phyloP scores from a whole-genome alignment of 2,329 filamentous ascomycete species.

The Fusarium duplospermum region DNA sequence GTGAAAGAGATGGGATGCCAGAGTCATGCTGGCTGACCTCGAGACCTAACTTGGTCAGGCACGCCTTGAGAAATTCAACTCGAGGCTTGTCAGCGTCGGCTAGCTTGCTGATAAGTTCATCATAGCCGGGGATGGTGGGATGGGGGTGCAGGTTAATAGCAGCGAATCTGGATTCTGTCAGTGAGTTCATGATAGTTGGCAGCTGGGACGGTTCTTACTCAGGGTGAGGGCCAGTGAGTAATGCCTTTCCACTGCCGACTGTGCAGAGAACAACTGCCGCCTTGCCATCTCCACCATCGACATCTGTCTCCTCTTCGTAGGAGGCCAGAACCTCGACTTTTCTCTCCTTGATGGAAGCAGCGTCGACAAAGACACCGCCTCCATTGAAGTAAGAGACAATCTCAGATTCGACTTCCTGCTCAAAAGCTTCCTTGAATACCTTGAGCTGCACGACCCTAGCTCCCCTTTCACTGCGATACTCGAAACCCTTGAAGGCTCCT shows the following conservation, averaged over 20 bases:
- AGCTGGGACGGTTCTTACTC: slow-evolving; percentile 67
- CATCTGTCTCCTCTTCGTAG: slow-evolving; percentile 79
- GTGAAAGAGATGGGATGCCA: slow-evolving; percentile 82
- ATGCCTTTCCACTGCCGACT: slow-evolving; percentile 80
- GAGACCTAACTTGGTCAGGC: slow-evolving; percentile 84
- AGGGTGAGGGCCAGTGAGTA: slow-evolving; percentile 91
- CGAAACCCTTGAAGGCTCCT: slow-evolving; percentile 88
- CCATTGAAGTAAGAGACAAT: slow-evolving; percentile 93
- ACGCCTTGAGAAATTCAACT: slow-evolving; percentile 80
- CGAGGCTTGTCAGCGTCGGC: slow-evolving; percentile 76
- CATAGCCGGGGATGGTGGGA: slow-evolving; percentile 75
- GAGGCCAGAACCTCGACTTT: slow-evolving; percentile 85
- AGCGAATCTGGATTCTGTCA: slow-evolving; percentile 74
- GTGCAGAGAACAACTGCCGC: slow-evolving; percentile 88
- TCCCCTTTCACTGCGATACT: slow-evolving; percentile 88
- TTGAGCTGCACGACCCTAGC: slow-evolving; percentile 77
- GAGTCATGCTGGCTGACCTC: slow-evolving; percentile 76
- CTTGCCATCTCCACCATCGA: slow-evolving; percentile 77
- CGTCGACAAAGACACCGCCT: slow-evolving; percentile 91
- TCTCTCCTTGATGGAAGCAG: slow-evolving; percentile 67
- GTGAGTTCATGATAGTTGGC: not conserved
- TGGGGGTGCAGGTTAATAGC: slow-evolving; percentile 79
- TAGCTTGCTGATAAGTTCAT: slow-evolving; percentile 75
- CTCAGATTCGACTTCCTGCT: slow-evolving; percentile 65
- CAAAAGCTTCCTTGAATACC: slow-evolving; percentile 71